Evolutionary conservation across 768 basidiomycete genomes (phyloP), one percentile per base, ranked within the genome.

Genomic region (Asterophora parasitica): DNA sequence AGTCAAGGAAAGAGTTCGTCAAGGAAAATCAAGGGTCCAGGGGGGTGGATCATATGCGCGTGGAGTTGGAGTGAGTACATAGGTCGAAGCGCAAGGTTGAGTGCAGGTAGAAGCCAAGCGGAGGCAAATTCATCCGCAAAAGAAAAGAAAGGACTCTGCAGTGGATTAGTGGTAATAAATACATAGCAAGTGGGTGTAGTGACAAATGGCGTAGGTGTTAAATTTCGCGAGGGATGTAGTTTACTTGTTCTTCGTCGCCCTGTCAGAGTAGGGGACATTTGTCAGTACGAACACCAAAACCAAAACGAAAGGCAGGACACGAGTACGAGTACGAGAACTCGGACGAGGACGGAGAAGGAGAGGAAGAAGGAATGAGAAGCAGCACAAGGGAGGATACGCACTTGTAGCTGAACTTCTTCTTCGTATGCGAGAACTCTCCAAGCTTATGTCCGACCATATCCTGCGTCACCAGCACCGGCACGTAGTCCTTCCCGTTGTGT

Each of bases 371-470:
- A 23, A n/a, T n/a, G n/a, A 23, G 26, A 19, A 7, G 28, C 4
- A 16, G 33, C 17, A 23, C 11, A 39, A 13, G 10, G 28, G 4
- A 19, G 13, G 28, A 17, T 13, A 82, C 89, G 62, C 62, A 92
- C 92, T 81, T 88, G 72, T 83, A 92, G 27, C 73, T 78, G 65
- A 93, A 94, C 46, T 79, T 79, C 66, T 92, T 93, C 71, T 86
- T 84, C 30, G 94, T 97, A 56, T 84, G 80, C 33, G 92, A 72
- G 65, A 98, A 97, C 73, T 97, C 93, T 44, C 95, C 95, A 44
- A 98, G 68, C 65, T 99, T 99, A 65, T 99, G 94, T 0, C 95
- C 95, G 1, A 99, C 92, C 95, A 98, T 98, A 65, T 97, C 95
- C 63, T 94, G 91, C 3, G 89, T 92, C 54, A 99, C 76, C 36